Conservation (phyloP, 2,329 filamentous ascomycete genomes). For the Aureobasidium sp. region DNA sequence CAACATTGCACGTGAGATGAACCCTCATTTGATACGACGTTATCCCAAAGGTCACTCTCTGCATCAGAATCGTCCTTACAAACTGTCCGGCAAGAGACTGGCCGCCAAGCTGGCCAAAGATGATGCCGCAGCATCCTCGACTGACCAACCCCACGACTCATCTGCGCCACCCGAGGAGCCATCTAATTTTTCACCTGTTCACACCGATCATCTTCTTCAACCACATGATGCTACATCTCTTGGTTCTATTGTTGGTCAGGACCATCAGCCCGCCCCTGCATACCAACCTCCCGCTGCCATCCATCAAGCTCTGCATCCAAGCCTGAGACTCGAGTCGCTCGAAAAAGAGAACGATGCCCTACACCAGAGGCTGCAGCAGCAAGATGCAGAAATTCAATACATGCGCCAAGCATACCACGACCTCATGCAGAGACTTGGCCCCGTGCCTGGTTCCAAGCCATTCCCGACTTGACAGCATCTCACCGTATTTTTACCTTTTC, state of each 20-base stretch:
- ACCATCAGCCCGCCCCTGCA: not conserved
- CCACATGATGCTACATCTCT: not conserved
- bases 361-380: not conserved
- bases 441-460: not conserved
- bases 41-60: slow-evolving; percentile 1
- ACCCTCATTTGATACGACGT: not conserved
- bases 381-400: slow-evolving; percentile 5
- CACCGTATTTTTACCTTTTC: no score
- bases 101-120: not conserved
- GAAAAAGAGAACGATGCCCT: not conserved
- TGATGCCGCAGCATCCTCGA: not conserved
- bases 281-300: not conserved
- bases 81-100: not conserved
- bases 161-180: not conserved
- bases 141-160: not conserved
- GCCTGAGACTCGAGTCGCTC: not conserved
- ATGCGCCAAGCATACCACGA: slow-evolving; percentile 6
- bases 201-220: not conserved
- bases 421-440: not conserved
- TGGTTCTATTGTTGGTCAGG: no score
- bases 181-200: not conserved
- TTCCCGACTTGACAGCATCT: not conserved
- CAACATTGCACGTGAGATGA: slow-evolving; percentile 8
- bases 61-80: not conserved
- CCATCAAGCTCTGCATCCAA: not conserved